phyloP scores from a whole-genome alignment of 2,329 filamentous ascomycete species.

The Botrytis hyacinthi region DNA sequence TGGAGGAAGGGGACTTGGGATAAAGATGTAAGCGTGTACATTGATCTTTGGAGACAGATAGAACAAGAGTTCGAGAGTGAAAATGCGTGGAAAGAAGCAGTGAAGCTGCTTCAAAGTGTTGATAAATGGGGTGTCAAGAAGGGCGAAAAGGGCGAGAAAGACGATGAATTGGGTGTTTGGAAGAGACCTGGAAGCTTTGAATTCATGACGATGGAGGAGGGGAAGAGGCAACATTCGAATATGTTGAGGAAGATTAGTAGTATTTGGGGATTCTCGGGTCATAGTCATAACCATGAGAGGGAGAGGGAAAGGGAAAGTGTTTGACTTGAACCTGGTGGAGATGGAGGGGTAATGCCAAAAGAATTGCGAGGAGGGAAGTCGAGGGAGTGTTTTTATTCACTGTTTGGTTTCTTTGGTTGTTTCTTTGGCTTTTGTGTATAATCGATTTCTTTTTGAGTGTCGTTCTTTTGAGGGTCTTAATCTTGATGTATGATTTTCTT shows the following conservation, averaged over 20 bases:
- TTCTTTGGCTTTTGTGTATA: background rate
- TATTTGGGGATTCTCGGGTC: conserved; percentile 11
- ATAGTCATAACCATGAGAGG: conserved; percentile 7
- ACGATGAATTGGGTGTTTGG: conserved; percentile 25
- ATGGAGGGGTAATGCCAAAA: background rate
- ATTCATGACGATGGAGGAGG: conserved; percentile 19
- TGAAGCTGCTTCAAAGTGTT: conserved; percentile 14
- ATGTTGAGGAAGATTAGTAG: conserved; percentile 23
- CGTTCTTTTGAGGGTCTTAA: background rate
- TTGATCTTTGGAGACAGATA: conserved; percentile 26
- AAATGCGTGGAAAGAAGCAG: conserved; percentile 24
- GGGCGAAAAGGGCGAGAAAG: conserved; percentile 1
- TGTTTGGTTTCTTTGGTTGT: background rate
- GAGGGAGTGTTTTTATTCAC: background rate
- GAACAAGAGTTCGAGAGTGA: conserved; percentile 25
- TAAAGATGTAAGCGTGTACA: conserved; percentile 25
- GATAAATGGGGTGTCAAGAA: conserved; percentile 27
- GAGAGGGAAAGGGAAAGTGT: background rate
- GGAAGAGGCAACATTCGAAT: conserved; percentile 25
- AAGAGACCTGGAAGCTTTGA: conserved; percentile 24
- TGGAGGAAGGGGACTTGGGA: conserved; percentile 45
- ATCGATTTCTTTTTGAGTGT: background rate
- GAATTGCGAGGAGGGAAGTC: background rate
- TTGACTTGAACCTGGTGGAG: background rate
- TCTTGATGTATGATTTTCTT: background rate